Percentiles rank a stretch among this genome's conserved stretches.
phyloP scores from a whole-genome alignment of 2,329 filamentous ascomycete species.

The Aspergillus nomiae region DNA sequence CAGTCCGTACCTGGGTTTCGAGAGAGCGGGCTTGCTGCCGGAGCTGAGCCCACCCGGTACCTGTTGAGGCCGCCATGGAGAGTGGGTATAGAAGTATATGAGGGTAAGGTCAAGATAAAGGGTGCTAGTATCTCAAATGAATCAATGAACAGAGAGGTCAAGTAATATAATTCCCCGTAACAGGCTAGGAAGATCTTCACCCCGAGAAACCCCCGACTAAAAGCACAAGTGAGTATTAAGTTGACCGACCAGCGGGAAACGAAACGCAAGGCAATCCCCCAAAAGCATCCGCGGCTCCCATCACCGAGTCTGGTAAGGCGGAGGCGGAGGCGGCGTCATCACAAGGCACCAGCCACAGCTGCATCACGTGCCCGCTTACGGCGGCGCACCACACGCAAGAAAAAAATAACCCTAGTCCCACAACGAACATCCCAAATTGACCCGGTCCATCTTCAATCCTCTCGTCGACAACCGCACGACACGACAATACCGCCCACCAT shows the following conservation, averaged over 20 bases:
- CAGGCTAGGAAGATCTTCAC: background rate
- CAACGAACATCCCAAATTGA: slow-evolving; percentile 44
- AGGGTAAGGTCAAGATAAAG: background rate
- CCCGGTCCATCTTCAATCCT: slow-evolving; percentile 45
- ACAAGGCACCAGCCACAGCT: slow-evolving; percentile 12
- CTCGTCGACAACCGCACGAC: slow-evolving; percentile 51
- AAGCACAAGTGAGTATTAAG: background rate
- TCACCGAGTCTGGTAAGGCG: slow-evolving; percentile 6
- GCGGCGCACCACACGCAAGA: slow-evolving; percentile 26
- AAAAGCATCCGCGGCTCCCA: slow-evolving; percentile 4
- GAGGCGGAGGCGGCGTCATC: slow-evolving; percentile 11
- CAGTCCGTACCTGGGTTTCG: slow-evolving; percentile 74
- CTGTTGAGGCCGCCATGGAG: slow-evolving; percentile 58
- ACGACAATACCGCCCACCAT: slow-evolving; percentile 45
- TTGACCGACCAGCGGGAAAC: background rate
- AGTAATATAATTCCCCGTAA: background rate
- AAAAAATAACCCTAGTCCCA: slow-evolving; percentile 50
- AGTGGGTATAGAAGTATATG: slow-evolving; percentile 1
- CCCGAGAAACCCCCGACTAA: background rate
- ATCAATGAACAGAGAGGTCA: background rate
- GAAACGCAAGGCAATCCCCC: background rate
- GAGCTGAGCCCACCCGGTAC: slow-evolving; percentile 84
- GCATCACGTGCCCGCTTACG: slow-evolving; percentile 37
- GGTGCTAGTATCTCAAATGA: background rate
- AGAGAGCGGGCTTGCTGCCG: slow-evolving; percentile 87